Evolutionary conservation across 768 basidiomycete genomes (phyloP).

Genomic region (Punctularia strigosozonata): DNA sequence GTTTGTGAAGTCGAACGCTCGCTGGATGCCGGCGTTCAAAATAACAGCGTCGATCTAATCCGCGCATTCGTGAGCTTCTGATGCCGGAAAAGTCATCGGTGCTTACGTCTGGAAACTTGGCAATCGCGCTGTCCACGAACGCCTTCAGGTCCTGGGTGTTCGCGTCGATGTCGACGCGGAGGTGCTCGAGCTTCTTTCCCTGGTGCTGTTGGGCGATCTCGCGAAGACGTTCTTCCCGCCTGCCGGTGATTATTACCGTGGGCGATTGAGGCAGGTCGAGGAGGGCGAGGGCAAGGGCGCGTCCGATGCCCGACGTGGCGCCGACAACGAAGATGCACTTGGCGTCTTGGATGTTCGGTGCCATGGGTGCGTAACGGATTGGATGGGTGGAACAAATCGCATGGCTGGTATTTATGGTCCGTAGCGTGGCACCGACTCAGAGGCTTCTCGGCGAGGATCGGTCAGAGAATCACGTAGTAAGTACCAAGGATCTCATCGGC

Average conservation of each 20-base stretch:
- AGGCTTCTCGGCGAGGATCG: too few relatives aligned
- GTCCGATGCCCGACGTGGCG: conserved; percentile 49
- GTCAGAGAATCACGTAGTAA: too few relatives aligned
- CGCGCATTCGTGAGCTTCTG: background rate
- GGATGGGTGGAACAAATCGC: too few relatives aligned
- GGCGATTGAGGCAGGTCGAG: conserved; percentile 35
- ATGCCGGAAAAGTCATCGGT: background rate
- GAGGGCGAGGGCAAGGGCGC: conserved; percentile 39
- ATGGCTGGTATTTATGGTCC: too few relatives aligned
- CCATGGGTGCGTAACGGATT: too few relatives aligned
- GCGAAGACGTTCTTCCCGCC: conserved; percentile 41
- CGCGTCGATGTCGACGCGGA: conserved; percentile 31
- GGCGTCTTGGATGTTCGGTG: conserved; percentile 30
- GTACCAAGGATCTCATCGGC: too few relatives aligned
- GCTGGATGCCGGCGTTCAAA: conserved; percentile 42
- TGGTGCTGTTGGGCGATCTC: conserved; percentile 25
- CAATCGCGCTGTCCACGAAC: conserved; percentile 28
- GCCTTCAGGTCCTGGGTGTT: conserved; percentile 25
- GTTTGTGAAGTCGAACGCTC: conserved; percentile 31
- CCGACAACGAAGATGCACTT: conserved; percentile 44
- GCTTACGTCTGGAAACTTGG: conserved; percentile 36
- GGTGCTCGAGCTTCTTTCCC: conserved; percentile 24
- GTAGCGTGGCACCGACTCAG: too few relatives aligned
- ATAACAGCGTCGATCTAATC: conserved; percentile 43
- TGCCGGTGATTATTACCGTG: conserved; percentile 37